phyloP scores from a whole-genome alignment of 768 basidiomycete species.

The Psilocybe sp. region DNA sequence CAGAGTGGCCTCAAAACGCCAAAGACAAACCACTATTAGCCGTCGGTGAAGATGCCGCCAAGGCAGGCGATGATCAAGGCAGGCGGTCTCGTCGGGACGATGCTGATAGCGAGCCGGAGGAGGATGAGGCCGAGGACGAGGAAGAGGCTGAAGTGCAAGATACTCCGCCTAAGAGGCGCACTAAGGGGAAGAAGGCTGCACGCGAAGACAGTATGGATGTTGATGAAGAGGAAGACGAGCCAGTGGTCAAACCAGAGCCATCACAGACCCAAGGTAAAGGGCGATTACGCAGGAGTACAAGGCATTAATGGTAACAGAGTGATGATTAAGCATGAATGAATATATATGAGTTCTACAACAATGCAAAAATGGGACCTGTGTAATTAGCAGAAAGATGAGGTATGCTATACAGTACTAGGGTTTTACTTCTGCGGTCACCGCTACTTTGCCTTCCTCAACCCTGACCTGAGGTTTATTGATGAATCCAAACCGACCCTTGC shows the following conservation, averaged over 20 bases:
- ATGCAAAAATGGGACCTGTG: neutral
- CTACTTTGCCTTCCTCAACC: constrained; percentile 42
- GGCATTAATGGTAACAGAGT: constrained; percentile 16
- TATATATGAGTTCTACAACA: constrained; percentile 6
- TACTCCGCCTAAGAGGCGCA: constrained; percentile 11
- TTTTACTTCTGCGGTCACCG: constrained; percentile 14
- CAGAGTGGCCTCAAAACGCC: constrained; percentile 57
- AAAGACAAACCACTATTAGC: constrained; percentile 44
- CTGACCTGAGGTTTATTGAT: constrained; percentile 38
- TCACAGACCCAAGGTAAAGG: constrained; percentile 23
- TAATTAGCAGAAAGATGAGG: neutral
- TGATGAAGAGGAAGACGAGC: constrained; percentile 34
- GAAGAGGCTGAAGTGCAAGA: constrained; percentile 29
- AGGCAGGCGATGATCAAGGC: constrained; percentile 53
- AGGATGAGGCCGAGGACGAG: constrained; percentile 40
- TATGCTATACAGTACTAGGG: constrained; percentile 5
- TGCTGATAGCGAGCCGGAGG: constrained; percentile 24
- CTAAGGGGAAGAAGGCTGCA: constrained; percentile 12
- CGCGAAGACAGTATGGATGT: constrained; percentile 38
- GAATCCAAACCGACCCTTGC: constrained; percentile 88
- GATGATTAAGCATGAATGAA: neutral
- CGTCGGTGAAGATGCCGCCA: constrained; percentile 69
- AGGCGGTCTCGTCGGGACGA: constrained; percentile 29
- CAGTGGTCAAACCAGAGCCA: constrained; percentile 1
- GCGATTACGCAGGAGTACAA: constrained; percentile 21